These are phyloP conservation scores for Annulohypoxylon bovei DNA, from an alignment of 495 filamentous ascomycete species.

Conservation along the genomic window DNA sequence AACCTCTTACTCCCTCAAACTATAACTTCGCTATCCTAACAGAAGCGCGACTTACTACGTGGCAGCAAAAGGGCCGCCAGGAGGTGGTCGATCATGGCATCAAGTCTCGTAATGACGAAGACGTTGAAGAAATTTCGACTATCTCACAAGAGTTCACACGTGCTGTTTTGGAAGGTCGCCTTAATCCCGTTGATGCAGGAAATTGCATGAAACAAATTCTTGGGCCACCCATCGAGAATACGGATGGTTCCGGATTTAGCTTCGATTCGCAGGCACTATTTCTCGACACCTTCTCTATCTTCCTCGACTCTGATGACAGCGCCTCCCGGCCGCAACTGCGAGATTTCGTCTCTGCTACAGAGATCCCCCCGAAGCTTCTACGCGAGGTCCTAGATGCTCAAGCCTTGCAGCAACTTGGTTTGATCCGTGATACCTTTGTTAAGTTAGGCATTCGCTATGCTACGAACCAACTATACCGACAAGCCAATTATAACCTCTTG, in stretches of 20 bases:
- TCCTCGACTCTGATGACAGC: slow-evolving; percentile 72
- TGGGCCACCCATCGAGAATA: slow-evolving; percentile 59
- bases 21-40: slow-evolving; percentile 63
- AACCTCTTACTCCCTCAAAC: slow-evolving; percentile 45
- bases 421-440: slow-evolving; percentile 87
- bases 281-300: slow-evolving; percentile 80
- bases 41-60: slow-evolving; percentile 55
- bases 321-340: slow-evolving; percentile 54
- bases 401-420: slow-evolving; percentile 74
- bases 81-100: slow-evolving; percentile 61
- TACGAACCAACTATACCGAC: slow-evolving; percentile 91
- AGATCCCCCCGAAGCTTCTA: slow-evolving; percentile 75
- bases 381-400: slow-evolving; percentile 83
- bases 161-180: slow-evolving; percentile 72
- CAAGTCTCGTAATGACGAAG: slow-evolving; percentile 69
- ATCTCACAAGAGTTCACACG: slow-evolving; percentile 88
- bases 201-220: slow-evolving; percentile 77
- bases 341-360: slow-evolving; percentile 72
- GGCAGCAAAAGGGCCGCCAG: slow-evolving; percentile 60
- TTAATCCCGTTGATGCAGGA: slow-evolving; percentile 76
- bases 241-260: slow-evolving; percentile 51
- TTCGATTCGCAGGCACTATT: slow-evolving; percentile 77
- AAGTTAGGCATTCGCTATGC: slow-evolving; percentile 85
- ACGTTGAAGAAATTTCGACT: slow-evolving; percentile 70
- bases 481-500: slow-evolving; percentile 94